Base-by-base conservation (phyloP, 2,329 filamentous ascomycete species). In the Phialophora tarda region DNA sequence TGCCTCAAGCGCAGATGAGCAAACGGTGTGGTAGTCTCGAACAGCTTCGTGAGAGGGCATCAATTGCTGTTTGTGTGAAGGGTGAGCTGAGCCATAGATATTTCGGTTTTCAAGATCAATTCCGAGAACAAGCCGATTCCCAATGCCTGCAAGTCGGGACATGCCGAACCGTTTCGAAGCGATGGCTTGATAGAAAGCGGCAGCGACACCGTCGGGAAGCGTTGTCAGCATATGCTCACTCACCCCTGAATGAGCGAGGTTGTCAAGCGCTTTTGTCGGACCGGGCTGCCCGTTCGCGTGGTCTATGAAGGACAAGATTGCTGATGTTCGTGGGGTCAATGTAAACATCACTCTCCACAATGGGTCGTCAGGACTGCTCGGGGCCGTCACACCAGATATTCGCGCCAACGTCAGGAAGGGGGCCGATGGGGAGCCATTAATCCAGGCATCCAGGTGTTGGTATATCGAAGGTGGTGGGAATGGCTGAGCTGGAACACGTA, bases 101-200 rank as follows among this genome's bases (percentile, higher is more conserved):
- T 24, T 32, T 53, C 38, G 59, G 5, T 34, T 41, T 32, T 28
- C 21, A 54, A 21, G 14, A 17, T 28, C 24, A n/a, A 32, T 28
- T 58, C 61, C 56, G 10, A 53, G 44, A 23, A 59, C 17, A 21
- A 54, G 48, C 28, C 24, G 47, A 34, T 38, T 30, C 28, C 41
- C 62, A 38, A n/a, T 10, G 14, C 54, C 17, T 2, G 32, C 51
- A 21, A n/a, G 23, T 34, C 56, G 28, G 26, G 48, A 32, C 5
- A 58, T 54, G 28, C 54, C 32, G 44, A 62, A 47, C 7, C 61
- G 44, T 63, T 56, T 68, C n/a, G 65, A 65, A 21, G 89, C 86
- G 48, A 98, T 92, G 4, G 90, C 88, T 78, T 98, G 93, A 75
- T 90, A 89, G 14, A 98, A 82, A 0, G 91, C 90, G 1, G 89